Base-by-base conservation (phyloP, 805 yeast genomes). In the Komagataella pastoris region DNA sequence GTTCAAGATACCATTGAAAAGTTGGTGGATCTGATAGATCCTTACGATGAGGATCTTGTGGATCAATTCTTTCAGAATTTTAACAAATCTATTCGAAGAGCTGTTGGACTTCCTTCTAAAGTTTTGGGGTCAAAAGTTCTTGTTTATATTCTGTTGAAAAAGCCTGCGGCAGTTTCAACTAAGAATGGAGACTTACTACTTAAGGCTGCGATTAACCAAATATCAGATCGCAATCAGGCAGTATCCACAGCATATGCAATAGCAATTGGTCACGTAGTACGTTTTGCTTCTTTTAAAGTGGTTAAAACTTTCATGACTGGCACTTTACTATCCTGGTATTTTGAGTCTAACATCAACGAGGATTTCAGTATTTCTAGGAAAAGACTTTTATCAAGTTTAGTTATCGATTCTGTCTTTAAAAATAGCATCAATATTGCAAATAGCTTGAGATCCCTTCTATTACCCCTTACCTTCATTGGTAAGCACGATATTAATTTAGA, bases 41-140 rank as follows among this genome's bases (percentile, higher is more conserved):
- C 40, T 10, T 30, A 30, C 10, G 47, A 18, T 23, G 79, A 73
- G 6, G 71, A 66, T 21, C 65, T 71, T 21, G 69, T 80, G 68
- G 73, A 70, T 1, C 72, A 70, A 10, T 65, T 80, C 40, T 69
- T 86, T 3, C 70, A 68, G 2, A 70, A 68, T 44, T 66, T 88
- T 24, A 75, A 76, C 19, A 60, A 66, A 18, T 76, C 88, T 1
- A 77, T 87, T 7, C 80, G 80, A 54, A 75, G 71, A 52, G 78
- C 95, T 0, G 86, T 90, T 18, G 98, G 98, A 0, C 70, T 93
- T 12, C 97, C 98, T 0, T 88, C 97, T 0, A 88, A 91, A 60
- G 88, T 86, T 0, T 88, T 90, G 21, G 89, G 91, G 0, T 79
- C 95, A 4, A 76, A 81, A 55, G 82, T 89, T 0, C 63, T 90